Evolutionary conservation across 2,329 filamentous ascomycete genomes (phyloP).

Genomic region (Talaromyces sp.): DNA sequence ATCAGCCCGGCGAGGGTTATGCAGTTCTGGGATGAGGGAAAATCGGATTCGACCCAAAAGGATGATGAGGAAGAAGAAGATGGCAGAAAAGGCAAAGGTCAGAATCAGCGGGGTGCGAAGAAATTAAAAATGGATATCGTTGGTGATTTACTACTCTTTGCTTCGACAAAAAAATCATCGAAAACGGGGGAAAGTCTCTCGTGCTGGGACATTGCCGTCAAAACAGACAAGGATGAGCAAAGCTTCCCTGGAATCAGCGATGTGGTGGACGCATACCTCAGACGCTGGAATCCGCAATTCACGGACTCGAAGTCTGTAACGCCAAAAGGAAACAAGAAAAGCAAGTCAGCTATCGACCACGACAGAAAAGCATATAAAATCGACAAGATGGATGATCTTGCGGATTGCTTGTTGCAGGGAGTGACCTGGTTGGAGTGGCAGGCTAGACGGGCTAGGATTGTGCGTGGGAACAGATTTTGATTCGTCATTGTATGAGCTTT

Average conservation of each 20-base stretch:
- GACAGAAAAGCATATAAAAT: slow-evolving; percentile 13
- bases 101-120: slow-evolving; percentile 27
- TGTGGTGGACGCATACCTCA: slow-evolving; percentile 4
- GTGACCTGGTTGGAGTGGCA: slow-evolving; percentile 75
- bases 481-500: neutral
- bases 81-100: slow-evolving; percentile 17
- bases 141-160: slow-evolving; percentile 19
- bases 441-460: slow-evolving; percentile 24
- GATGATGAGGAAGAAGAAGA: neutral
- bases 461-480: neutral
- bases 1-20: slow-evolving; percentile 53
- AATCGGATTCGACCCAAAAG: neutral
- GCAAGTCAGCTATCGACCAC: neutral
- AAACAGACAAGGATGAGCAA: neutral
- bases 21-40: slow-evolving; percentile 46
- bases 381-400: slow-evolving; percentile 73
- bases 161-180: neutral
- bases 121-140: slow-evolving; percentile 61
- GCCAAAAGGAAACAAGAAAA: neutral
- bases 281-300: slow-evolving; percentile 6
- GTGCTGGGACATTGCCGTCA: neutral
- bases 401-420: slow-evolving; percentile 73
- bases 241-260: neutral
- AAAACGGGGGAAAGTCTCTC: neutral
- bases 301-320: neutral